Evolutionary conservation across 805 yeast species (phyloP).

Genomic region (Lachancea meyersii): DNA sequence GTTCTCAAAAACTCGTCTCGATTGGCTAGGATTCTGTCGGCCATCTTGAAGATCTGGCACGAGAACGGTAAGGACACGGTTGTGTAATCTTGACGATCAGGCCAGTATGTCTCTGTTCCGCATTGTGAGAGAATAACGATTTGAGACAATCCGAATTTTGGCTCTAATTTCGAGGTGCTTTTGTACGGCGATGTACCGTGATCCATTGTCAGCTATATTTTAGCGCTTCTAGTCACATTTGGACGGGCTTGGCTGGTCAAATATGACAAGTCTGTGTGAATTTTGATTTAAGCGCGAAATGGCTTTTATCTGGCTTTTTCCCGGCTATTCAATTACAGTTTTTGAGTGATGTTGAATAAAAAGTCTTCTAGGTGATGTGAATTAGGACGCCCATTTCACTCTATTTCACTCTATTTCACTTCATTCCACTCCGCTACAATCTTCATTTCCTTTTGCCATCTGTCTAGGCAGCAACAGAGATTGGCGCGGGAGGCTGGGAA

Average conservation of each 20-base stretch:
- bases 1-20: conserved; percentile 21
- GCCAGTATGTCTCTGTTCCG: too few species aligned
- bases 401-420: too few species aligned
- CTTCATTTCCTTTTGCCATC: not conserved
- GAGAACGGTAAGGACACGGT: not conserved
- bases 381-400: too few species aligned
- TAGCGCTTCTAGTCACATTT: too few species aligned
- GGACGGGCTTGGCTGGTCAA: too few species aligned
- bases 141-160: not conserved
- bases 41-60: conserved; percentile 7
- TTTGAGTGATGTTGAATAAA: too few species aligned
- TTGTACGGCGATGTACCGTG: not conserved
- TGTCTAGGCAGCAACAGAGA: conserved; percentile 19
- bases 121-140: not conserved
- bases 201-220: too few species aligned
- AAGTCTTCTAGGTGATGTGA: too few species aligned
- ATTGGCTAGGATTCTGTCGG: conserved; percentile 14
- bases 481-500: conserved; percentile 25
- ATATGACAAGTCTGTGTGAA: too few species aligned
- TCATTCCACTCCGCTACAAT: not conserved
- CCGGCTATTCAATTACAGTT: too few species aligned
- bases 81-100: not conserved
- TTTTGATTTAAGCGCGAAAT: too few species aligned
- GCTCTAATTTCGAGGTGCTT: not conserved
- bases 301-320: too few species aligned